Evolutionary conservation across 495 filamentous ascomycete species (phyloP).

Genomic region (Coniosporium apollinis): DNA sequence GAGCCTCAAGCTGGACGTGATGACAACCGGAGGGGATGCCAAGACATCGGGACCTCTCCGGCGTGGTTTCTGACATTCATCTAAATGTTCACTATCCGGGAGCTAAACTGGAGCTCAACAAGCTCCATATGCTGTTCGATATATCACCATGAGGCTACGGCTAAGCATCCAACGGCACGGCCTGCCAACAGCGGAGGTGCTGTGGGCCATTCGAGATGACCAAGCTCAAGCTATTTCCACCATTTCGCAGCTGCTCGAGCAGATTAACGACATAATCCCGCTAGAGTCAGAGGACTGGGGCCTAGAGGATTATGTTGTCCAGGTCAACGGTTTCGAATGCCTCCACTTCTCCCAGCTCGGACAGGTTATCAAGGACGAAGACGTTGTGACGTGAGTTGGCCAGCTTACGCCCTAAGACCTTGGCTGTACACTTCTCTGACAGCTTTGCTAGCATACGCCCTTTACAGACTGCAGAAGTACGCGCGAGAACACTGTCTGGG

Average conservation of each 20-base stretch:
- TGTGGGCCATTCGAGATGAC: conserved; percentile 45
- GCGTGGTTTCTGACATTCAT: too few relatives aligned
- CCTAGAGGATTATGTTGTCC: conserved; percentile 82
- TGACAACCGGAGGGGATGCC: too few relatives aligned
- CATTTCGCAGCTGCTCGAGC: conserved; percentile 64
- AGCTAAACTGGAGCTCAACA: too few relatives aligned
- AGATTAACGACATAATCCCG: conserved; percentile 68
- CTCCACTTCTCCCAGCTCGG: conserved; percentile 68
- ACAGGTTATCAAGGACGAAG: conserved; percentile 60
- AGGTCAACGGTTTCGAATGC: conserved; percentile 71
- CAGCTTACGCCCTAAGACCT: neutral
- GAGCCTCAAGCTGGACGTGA: too few relatives aligned
- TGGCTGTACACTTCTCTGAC: conserved; percentile 2
- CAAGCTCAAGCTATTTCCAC: conserved; percentile 31
- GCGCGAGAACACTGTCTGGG: conserved; percentile 56
- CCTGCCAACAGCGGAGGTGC: conserved; percentile 55
- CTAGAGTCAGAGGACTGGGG: conserved; percentile 76
- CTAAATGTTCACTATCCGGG: too few relatives aligned
- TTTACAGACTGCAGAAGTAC: conserved; percentile 56
- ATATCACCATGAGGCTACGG: conserved; percentile 66
- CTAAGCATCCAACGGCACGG: conserved; percentile 66
- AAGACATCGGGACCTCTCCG: too few relatives aligned
- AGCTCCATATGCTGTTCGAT: too few relatives aligned
- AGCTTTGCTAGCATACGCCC: conserved; percentile 52
- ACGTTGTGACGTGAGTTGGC: conserved; percentile 66